Evolutionary conservation across 805 yeast genomes (phyloP), one percentile per base, ranked within the genome.

Genomic region (Wickerhamomyces hampshirensis): DNA sequence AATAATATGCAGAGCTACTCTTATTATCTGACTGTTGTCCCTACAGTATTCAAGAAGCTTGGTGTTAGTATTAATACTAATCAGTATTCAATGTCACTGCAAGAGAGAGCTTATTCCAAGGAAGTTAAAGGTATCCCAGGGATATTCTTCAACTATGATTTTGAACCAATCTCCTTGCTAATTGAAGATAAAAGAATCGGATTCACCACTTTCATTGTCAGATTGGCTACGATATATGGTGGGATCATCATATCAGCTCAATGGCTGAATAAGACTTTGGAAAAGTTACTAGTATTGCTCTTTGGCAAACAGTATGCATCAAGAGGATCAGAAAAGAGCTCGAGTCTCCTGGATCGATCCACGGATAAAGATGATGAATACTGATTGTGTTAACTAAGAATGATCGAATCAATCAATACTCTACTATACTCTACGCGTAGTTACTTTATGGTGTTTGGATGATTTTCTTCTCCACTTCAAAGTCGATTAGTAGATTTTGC

Each of bases 201-300:
- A 4, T 91, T 91, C 55, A 55, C 77, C 28, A 85, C 81, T 50
- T 91, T 91, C 59, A 62, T 87, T 7, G 75, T 87, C 9, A 73
- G 89, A 46, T 60, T 89, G 33, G 81, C 83, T 6, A 89, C 95
- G 3, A 81, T 91, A 11, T 55, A 80, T 15, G 95, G 97, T 11
- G 96, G 97, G 10, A 60, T 87, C 11, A 65, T 84, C 38, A 77
- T 87, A 17, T 62, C 77, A 28, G 81, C 81, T 0, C 73, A 80
- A 13, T 86, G 88, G 78, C 28, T 69, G 3, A 84, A 75, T 58
- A 69, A 72, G 47, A 55, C 71, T 5, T 53, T 70, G 17, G 95
- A 84, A 47, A 70, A 68, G 47, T 28, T 71, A n/a, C 51, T 82
- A 24, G 51, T 66, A 6, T n/a, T 69, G 2, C 29, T 68, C 0